A percentile compares a stretch with the other conserved stretches of the same genome.
Conservation (phyloP, 1,284 basidiomycete species). For the Sparassis latifolia region DNA sequence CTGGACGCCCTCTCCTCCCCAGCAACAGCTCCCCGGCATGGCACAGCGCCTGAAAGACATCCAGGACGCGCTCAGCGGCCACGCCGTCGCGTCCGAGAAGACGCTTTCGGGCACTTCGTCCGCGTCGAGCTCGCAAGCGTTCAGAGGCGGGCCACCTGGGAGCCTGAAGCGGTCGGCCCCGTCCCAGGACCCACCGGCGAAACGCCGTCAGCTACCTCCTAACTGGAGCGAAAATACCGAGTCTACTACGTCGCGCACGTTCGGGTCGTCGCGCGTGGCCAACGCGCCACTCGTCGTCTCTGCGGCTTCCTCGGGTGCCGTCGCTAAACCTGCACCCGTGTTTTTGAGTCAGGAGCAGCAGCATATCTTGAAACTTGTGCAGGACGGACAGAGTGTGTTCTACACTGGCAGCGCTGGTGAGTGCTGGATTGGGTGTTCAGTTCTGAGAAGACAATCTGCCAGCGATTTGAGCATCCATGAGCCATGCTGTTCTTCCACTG, state of each 20-base stretch:
- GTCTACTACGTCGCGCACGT: conserved; percentile 19
- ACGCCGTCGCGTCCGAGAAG: conserved; percentile 15
- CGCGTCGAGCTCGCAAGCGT: too few species aligned
- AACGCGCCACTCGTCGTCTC: conserved; percentile 11
- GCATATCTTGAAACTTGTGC: conserved; percentile 73
- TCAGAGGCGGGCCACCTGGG: conserved; percentile 22
- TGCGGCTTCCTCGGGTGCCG: neutral
- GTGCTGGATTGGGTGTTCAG: conserved; percentile 20
- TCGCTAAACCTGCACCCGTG: conserved; percentile 35
- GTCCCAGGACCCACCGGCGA: conserved; percentile 30
- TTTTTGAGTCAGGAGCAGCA: conserved; percentile 80
- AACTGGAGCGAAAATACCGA: conserved; percentile 34
- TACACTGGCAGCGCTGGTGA: conserved; percentile 95
- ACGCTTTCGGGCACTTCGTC: conserved; percentile 12
- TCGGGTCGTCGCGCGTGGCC: conserved; percentile 7
- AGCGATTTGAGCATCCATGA: neutral
- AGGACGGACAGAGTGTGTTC: conserved; percentile 76
- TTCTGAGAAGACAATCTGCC: too few species aligned
- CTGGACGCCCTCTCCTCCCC: conserved; percentile 16
- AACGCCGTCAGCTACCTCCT: conserved; percentile 45
- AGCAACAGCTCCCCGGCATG: conserved; percentile 14
- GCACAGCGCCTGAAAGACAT: conserved; percentile 48
- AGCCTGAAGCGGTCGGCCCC: conserved; percentile 40
- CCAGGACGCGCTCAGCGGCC: conserved; percentile 37
- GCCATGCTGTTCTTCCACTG: neutral